A percentile compares a stretch with the other conserved stretches of the same genome.
phyloP scores from a whole-genome alignment of 2,329 filamentous ascomycete species.

The Aspergillus spinulosporus region DNA sequence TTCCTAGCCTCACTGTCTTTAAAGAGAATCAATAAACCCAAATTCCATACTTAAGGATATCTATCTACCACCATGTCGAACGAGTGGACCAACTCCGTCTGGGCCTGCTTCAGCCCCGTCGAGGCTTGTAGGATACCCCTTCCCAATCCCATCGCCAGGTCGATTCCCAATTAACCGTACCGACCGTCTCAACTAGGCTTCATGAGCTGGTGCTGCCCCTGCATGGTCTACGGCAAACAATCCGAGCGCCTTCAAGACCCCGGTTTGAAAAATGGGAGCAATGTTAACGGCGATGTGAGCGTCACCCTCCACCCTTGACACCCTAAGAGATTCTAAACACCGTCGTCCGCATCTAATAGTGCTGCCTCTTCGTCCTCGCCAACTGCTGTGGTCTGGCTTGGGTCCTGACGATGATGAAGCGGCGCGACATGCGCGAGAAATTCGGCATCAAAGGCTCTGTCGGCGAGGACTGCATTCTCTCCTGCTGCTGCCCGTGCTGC shows the following conservation, averaged over 20 bases:
- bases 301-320: too few relatives aligned
- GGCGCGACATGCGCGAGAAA: constrained; percentile 54
- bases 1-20: not conserved
- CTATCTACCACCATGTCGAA: constrained; percentile 12
- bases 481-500: constrained; percentile 60
- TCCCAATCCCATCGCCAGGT: not conserved
- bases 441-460: constrained; percentile 56
- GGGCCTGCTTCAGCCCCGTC: constrained; percentile 35
- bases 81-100: constrained; percentile 35
- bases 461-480: constrained; percentile 53
- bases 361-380: constrained; percentile 36
- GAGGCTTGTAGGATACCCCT: constrained; percentile 29
- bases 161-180: not conserved
- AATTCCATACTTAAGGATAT: too few relatives aligned
- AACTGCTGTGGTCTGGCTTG: constrained; percentile 33
- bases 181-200: constrained; percentile 24
- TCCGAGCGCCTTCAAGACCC: constrained; percentile 35
- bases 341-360: constrained; percentile 19
- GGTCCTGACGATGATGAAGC: constrained; percentile 55
- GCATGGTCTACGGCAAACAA: constrained; percentile 35
- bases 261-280: constrained; percentile 27
- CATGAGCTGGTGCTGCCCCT: constrained; percentile 31
- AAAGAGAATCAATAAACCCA: not conserved
- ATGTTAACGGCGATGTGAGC: constrained; percentile 32
- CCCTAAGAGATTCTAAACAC: not conserved